Base-by-base conservation (phyloP, 2,329 filamentous ascomycete species). In the Apiospora pterosperma region DNA sequence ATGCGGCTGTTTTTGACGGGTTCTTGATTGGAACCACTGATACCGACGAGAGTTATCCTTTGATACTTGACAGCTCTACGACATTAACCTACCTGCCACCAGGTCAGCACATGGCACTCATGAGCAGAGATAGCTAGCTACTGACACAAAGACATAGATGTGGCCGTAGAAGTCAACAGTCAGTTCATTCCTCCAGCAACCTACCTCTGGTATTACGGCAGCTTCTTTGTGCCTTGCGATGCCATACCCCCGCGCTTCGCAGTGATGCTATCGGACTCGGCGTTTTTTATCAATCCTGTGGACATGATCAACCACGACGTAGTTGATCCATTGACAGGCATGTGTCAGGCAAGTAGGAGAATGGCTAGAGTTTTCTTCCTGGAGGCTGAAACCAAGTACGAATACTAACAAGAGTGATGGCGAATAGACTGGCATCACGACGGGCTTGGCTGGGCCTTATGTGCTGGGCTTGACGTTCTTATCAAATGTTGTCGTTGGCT, bases 41-140 rank as follows among this genome's bases (percentile, higher is more conserved):
- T 2, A 79, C 81, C 65, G 74, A 69, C 21, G 78, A 74, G 38
- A 81, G 79, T 69, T 81, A 80, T 62, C 81, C 81, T 5, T 84
- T 80, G 69, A 82, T 86, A 62, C 75, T 85, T 61, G 84, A 86
- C 72, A 84, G 80, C 19, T 82, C 82, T 36, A 85, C 84, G 1
- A 82, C 83, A 0, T 77, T 84, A 70, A 81, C 80, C 66, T 82
- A 84, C 66, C 72, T 85, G 1, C 83, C 84, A 12, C 79, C 79
- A 12, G 73, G 83, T 83, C 69, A 76, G 80, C 74, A 21, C n/a
- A 12, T 25, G 11, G 48, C 3, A 34, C n/a, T 8, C 28, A 8
- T 7, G 19, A 21, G 8, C 28, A n/a, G 16, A n/a, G 28, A 28
- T 5, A 7, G 11, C 25, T 5, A 7, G 11, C 25, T 36, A 59